phyloP scores from a whole-genome alignment of 1,284 basidiomycete genomes.

The Cryptococcus floricola region DNA sequence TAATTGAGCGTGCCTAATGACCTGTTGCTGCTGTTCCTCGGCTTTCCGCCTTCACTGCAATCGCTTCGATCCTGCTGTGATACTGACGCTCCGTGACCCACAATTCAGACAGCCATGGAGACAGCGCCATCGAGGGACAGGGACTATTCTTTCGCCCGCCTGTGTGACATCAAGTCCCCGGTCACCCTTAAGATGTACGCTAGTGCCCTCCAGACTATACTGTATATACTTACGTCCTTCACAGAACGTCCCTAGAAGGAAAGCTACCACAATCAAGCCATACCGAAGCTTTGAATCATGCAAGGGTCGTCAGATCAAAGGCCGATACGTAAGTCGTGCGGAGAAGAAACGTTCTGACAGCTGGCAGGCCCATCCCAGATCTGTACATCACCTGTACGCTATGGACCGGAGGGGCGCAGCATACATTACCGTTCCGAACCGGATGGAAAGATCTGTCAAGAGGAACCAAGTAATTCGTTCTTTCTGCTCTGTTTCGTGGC shows the following conservation, averaged over 20 bases:
- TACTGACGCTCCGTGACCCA: too few species aligned
- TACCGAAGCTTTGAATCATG: constrained; percentile 64
- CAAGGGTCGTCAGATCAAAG: constrained; percentile 63
- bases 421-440: constrained; percentile 85
- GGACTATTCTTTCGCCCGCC: constrained; percentile 84
- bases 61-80: too few species aligned
- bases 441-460: constrained; percentile 87
- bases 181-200: constrained; percentile 82
- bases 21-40: neutral
- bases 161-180: constrained; percentile 78
- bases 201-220: neutral
- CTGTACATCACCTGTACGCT: constrained; percentile 89
- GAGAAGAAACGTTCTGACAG: neutral
- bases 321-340: neutral
- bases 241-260: constrained; percentile 79
- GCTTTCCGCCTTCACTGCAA: too few species aligned
- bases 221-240: constrained; percentile 10
- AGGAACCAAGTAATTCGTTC: constrained; percentile 63
- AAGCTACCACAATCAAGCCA: constrained; percentile 62
- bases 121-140: constrained; percentile 41
- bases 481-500: neutral
- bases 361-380: constrained; percentile 70
- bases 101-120: constrained; percentile 16
- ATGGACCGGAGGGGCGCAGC: constrained; percentile 84
- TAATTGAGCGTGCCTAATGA: neutral